Evolutionary conservation across 305 asterid species (phyloP).

Genomic region (Rubia tinctorum): DNA sequence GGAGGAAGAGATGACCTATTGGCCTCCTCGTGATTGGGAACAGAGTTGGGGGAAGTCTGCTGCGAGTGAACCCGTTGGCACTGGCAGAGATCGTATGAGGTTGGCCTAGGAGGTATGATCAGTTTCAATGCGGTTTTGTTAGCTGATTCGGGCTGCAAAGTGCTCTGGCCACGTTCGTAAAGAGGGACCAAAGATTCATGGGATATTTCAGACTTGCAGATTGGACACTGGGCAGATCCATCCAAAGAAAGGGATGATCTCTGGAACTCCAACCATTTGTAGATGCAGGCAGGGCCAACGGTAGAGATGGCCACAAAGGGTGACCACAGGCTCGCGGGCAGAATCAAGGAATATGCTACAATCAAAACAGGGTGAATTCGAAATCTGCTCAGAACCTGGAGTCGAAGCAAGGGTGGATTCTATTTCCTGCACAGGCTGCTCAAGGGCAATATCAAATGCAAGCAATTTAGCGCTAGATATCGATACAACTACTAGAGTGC

Average conservation of each 20-base stretch:
- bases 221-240: slow-evolving; percentile 25
- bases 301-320: slow-evolving; percentile 84
- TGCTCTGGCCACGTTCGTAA: slow-evolving; percentile 29
- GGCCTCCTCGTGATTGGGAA: slow-evolving; percentile 14
- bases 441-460: slow-evolving; percentile 1
- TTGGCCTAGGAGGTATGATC: slow-evolving; percentile 38
- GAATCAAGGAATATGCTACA: slow-evolving; percentile 80
- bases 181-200: slow-evolving; percentile 29
- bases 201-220: slow-evolving; percentile 40
- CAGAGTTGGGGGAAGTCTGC: slow-evolving; percentile 15
- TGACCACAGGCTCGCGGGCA: slow-evolving; percentile 61
- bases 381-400: slow-evolving; percentile 29
- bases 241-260: slow-evolving; percentile 17
- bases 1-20: slow-evolving; percentile 19
- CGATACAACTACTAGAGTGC: not conserved
- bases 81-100: slow-evolving; percentile 41
- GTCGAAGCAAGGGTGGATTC: slow-evolving; percentile 13
- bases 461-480: not conserved
- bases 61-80: slow-evolving; percentile 16
- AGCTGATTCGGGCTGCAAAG: slow-evolving; percentile 34
- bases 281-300: slow-evolving; percentile 95
- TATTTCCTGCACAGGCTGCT: slow-evolving; percentile 11
- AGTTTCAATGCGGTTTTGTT: slow-evolving; percentile 26
- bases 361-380: slow-evolving; percentile 51
- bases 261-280: slow-evolving; percentile 43